These are phyloP conservation scores for Stagonosporopsis rhizophila DNA, from an alignment of 2,329 filamentous ascomycete genomes.

Conservation along the genomic window DNA sequence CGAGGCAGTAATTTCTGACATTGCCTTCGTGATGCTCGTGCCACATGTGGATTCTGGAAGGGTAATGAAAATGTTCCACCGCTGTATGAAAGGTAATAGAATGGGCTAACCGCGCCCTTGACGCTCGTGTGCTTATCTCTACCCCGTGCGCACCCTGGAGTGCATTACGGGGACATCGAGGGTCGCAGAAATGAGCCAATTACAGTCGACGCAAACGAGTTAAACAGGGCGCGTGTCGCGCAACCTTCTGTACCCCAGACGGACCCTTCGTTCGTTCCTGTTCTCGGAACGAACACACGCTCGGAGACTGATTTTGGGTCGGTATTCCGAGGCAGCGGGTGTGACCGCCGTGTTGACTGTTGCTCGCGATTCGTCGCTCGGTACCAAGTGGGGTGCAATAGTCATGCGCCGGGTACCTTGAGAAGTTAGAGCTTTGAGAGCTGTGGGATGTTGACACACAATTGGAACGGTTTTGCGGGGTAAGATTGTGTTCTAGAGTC, in stretches of 20 bases:
- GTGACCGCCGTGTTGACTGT: background rate
- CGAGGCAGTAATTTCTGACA: conserved; percentile 29
- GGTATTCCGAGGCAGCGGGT: background rate
- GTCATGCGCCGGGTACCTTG: background rate
- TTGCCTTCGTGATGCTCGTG: conserved; percentile 8
- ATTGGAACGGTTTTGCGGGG: conserved; percentile 2
- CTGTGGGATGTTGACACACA: background rate
- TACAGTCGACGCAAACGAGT: background rate
- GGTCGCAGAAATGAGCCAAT: conserved; percentile 14
- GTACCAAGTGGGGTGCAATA: background rate
- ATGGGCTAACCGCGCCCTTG: conserved; percentile 12
- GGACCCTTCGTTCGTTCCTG: conserved; percentile 6
- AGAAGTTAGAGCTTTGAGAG: background rate
- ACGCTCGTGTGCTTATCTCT: conserved; percentile 12
- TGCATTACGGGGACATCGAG: conserved; percentile 3
- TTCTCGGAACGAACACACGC: background rate
- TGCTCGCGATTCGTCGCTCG: background rate
- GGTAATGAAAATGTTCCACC: conserved; percentile 15
- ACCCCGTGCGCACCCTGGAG: conserved; percentile 9
- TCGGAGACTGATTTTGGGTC: background rate
- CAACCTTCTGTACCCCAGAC: conserved; percentile 14
- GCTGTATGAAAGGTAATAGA: conserved; percentile 7
- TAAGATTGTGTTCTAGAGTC: background rate
- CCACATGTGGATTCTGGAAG: conserved; percentile 20
- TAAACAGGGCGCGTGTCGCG: background rate